Evolutionary conservation across 495 filamentous ascomycete genomes (phyloP), one percentile per base, ranked within the genome.

Genomic region (Achaetomiella virescens): DNA sequence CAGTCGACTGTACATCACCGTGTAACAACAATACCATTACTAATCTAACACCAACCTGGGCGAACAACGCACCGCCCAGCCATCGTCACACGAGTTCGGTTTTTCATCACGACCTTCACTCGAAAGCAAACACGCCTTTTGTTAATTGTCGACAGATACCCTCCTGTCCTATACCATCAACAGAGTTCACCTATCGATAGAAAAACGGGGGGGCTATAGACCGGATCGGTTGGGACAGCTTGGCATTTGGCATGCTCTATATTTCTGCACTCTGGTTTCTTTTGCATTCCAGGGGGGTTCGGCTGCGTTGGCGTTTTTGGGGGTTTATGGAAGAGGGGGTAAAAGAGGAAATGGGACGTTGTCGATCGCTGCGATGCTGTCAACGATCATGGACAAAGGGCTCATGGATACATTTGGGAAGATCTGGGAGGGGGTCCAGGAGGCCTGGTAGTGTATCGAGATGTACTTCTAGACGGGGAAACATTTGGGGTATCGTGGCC

Each of bases 1-100:
- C n/a, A n/a, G n/a, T n/a, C 47, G 47, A 15, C 40, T 53, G 50
- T 53, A 53, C 50, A 44, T 12, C 50, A 44, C 25, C 37, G 5
- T 53, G 50, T 53, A 44, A 43, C 1, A 53, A 27, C 18, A 48
- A 27, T 14, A 36, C n/a, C n/a, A 15, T 12, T n/a, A 44, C 18
- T 44, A 35, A 53, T 53, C 25, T 17, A 22, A 4, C 38, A 33
- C 17, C n/a, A 11, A 38, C 36, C 12, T 15, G 36, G 36, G 36
- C 36, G 12, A 3, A 3, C 11, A 12, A 3, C 36, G 36, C 15
- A 33, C 31, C 38, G 38, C 15, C 38, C 15, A 15, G 38, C n/a
- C n/a, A n/a, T n/a, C n/a, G n/a, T n/a, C n/a, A n/a, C n/a, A n/a
- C n/a, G n/a, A n/a, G n/a, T n/a, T n/a, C n/a, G n/a, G n/a, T n/a